Conservation (phyloP, 2,329 filamentous ascomycete species). For the Ceratocystis smalleyi region DNA sequence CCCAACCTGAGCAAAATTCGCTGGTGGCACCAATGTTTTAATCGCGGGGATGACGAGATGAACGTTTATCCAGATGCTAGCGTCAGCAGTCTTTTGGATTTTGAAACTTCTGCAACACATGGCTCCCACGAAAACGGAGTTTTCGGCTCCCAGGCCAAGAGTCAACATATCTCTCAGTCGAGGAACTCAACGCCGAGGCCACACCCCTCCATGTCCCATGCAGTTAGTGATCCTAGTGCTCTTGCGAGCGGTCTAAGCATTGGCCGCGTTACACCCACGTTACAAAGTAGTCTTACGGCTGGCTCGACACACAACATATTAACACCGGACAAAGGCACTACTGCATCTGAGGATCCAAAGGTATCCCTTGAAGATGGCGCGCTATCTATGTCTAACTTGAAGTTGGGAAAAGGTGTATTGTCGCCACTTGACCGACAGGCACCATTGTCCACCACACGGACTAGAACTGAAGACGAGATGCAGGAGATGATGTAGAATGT, state of each 20-base stretch:
- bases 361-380: background rate
- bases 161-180: background rate
- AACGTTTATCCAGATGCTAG: conserved; percentile 48
- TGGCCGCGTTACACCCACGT: background rate
- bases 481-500: conserved; percentile 33
- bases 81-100: conserved; percentile 1
- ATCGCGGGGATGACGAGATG: conserved; percentile 81
- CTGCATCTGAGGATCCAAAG: conserved; percentile 12
- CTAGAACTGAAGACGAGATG: conserved; percentile 29
- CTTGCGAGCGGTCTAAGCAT: background rate
- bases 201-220: conserved; percentile 20
- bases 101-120: background rate
- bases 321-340: conserved; percentile 26
- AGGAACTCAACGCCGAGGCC: conserved; percentile 15
- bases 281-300: conserved; percentile 21
- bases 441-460: conserved; percentile 16
- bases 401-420: conserved; percentile 33
- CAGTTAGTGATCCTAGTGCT: conserved; percentile 20
- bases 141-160: conserved; percentile 27
- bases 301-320: conserved; percentile 42
- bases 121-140: background rate
- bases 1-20: conserved; percentile 62
- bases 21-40: conserved; percentile 88
- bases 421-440: background rate
- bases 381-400: conserved; percentile 32